These are phyloP conservation scores for Blepharisma undulans DNA, from an alignment of 169 alveolate genomes.

Conservation along the genomic window DNA sequence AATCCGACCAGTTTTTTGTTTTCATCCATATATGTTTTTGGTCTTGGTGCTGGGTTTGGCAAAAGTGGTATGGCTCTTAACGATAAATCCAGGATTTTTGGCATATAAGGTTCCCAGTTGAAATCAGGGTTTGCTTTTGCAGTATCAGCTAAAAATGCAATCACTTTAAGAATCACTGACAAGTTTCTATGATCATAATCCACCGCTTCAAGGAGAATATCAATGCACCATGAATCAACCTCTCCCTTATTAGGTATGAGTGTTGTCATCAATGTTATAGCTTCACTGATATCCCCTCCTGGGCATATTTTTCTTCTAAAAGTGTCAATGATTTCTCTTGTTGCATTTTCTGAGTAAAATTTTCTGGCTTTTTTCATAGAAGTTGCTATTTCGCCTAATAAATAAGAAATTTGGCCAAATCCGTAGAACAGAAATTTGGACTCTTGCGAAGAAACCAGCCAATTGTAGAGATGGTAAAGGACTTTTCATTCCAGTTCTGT, in stretches of 20 bases:
- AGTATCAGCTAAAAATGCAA: neutral
- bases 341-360: neutral
- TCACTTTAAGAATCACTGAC: neutral
- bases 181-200: neutral
- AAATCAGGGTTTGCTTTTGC: neutral
- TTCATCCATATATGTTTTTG: neutral
- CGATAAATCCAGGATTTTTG: neutral
- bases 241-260: neutral
- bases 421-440: neutral
- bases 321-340: neutral
- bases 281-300: slow-evolving; percentile 1
- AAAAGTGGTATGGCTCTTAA: neutral
- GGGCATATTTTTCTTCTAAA: neutral
- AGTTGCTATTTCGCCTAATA: neutral
- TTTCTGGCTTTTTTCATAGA: neutral
- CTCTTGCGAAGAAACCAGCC: neutral
- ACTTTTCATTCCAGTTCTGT: neutral
- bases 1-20: neutral
- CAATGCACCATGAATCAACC: neutral
- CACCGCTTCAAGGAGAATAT: neutral
- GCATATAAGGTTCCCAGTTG: neutral
- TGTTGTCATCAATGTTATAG: neutral
- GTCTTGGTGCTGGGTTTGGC: neutral
- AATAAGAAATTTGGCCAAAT: neutral
- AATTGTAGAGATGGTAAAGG: neutral